phyloP scores from a whole-genome alignment of 441 rosid genomes.

The Gossypium laxum region DNA sequence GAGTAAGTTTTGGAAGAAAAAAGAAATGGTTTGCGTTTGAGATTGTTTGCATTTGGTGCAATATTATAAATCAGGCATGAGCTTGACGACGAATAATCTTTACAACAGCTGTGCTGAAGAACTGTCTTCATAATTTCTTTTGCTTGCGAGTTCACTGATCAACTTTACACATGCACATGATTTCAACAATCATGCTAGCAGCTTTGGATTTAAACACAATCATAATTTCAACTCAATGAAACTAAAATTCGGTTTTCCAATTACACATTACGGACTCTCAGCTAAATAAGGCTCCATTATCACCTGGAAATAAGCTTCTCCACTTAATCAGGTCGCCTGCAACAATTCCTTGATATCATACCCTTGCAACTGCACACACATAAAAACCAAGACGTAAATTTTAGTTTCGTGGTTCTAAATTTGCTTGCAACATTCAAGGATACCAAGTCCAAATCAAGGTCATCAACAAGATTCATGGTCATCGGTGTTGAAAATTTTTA shows the following conservation, averaged over 20 bases:
- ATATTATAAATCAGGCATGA: not conserved
- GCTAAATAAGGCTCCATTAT: not conserved
- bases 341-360: constrained; percentile 6
- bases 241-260: not conserved
- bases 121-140: not conserved
- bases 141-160: not conserved
- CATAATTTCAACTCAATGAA: not conserved
- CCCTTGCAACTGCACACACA: constrained; percentile 5
- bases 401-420: not conserved
- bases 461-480: not conserved
- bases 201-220: not conserved
- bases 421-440: not conserved
- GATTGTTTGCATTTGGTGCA: not conserved
- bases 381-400: not conserved
- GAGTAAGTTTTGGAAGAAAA: not conserved
- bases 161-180: not conserved
- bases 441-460: not conserved
- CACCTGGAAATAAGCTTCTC: not conserved
- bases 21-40: not conserved
- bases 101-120: not conserved
- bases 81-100: not conserved
- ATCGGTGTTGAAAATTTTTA: constrained; percentile 17
- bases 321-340: not conserved
- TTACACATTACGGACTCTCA: not conserved
- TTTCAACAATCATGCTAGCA: not conserved